phyloP scores from a whole-genome alignment of 805 yeast genomes.

The Lipomyces sp. region DNA sequence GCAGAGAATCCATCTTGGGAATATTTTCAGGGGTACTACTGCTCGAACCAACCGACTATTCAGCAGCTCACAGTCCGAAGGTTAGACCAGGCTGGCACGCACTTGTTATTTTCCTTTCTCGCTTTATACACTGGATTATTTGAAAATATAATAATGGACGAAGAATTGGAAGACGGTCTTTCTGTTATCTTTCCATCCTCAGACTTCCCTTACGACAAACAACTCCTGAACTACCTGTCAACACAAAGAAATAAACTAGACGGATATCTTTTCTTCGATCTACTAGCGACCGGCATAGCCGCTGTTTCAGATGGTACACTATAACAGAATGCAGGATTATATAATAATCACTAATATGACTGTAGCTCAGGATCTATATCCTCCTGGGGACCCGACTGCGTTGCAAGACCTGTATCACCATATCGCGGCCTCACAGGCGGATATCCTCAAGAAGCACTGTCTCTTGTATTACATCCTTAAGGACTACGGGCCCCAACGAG shows the following conservation, averaged over 20 bases:
- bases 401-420: constrained; percentile 22
- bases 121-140: background rate
- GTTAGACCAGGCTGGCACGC: background rate
- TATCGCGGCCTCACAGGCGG: constrained; percentile 19
- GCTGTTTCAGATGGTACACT: constrained; percentile 25
- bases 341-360: background rate
- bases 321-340: background rate
- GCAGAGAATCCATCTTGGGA: too few species aligned
- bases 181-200: constrained; percentile 19
- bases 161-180: constrained; percentile 11
- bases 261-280: constrained; percentile 31
- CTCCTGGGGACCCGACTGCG: constrained; percentile 18
- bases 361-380: constrained; percentile 25
- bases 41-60: too few species aligned
- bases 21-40: too few species aligned
- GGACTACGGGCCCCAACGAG: constrained; percentile 18
- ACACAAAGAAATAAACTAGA: constrained; percentile 29
- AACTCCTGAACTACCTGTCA: constrained; percentile 9
- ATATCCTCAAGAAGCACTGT: constrained; percentile 30
- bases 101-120: background rate
- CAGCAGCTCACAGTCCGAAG: too few species aligned
- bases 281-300: constrained; percentile 18
- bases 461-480: constrained; percentile 27
- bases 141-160: background rate
- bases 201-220: constrained; percentile 17